Conservation (phyloP, 306 rosid species). For the Malus asiatica region DNA sequence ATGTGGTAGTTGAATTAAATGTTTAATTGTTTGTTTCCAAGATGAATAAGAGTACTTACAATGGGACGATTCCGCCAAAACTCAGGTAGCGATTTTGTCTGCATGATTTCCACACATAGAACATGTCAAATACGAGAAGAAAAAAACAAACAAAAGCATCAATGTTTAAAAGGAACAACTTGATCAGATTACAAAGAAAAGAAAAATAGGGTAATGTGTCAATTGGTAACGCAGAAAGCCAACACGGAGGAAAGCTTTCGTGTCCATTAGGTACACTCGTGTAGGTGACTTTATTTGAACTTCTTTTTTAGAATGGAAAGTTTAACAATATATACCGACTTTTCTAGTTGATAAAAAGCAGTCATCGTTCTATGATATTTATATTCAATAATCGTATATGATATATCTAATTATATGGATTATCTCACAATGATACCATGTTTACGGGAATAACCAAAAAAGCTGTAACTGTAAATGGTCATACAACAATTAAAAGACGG, state of each 20-base stretch:
- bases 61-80: conserved; percentile 91
- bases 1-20: background rate
- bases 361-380: background rate
- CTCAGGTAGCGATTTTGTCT: conserved; percentile 91
- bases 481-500: background rate
- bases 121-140: conserved; percentile 23
- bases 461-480: background rate
- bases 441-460: background rate
- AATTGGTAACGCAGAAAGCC: background rate
- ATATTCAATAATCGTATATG: no score
- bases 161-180: background rate
- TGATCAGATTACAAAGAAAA: background rate
- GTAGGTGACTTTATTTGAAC: background rate
- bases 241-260: background rate
- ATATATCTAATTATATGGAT: background rate
- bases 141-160: background rate
- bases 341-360: background rate
- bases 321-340: background rate
- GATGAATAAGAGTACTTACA: conserved; percentile 46
- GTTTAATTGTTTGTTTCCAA: background rate
- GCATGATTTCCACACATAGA: conserved; percentile 30
- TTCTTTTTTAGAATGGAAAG: background rate
- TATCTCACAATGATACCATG: background rate
- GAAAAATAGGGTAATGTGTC: no score
- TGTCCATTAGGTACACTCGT: background rate